Conservation (phyloP, 2,329 filamentous ascomycete species). For the Ceratocystis harringtonii region DNA sequence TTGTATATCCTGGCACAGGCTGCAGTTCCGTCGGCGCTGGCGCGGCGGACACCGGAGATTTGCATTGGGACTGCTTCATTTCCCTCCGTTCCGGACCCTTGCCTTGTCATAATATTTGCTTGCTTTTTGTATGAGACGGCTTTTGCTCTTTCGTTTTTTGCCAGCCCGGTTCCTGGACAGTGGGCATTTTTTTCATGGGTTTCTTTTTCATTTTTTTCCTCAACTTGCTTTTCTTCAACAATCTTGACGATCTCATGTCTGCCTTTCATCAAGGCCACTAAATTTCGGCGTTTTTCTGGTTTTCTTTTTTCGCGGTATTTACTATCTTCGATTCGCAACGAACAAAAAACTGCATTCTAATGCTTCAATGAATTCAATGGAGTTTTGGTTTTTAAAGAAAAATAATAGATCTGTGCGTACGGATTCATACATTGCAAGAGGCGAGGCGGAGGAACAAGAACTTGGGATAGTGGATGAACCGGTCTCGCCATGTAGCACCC, state of each 20-base stretch:
- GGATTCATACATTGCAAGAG: too few species aligned
- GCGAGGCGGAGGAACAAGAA: too few species aligned
- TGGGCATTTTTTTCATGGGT: neutral
- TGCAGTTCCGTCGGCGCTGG: neutral
- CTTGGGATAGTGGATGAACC: too few species aligned
- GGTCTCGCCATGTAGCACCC: too few species aligned
- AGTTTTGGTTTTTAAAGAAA: too few species aligned
- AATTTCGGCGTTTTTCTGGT: neutral
- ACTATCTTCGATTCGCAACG: too few species aligned
- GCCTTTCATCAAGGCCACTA: conserved; percentile 10
- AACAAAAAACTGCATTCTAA: too few species aligned
- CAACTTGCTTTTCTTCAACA: neutral
- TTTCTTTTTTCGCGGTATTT: neutral
- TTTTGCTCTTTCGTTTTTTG: neutral
- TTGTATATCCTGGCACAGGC: neutral
- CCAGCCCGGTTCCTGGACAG: neutral
- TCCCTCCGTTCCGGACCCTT: neutral
- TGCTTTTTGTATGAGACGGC: neutral
- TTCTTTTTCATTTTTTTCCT: neutral
- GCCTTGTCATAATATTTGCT: neutral
- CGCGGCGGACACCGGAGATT: neutral
- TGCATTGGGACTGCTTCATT: neutral
- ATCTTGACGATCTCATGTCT: conserved; percentile 3
- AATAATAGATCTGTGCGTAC: too few species aligned
- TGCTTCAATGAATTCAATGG: too few species aligned